Percentiles rank a stretch among this genome's conserved stretches.
These are phyloP conservation scores for Bidens hawaiensis DNA, from an alignment of 140 eudicot genomes.

Conservation along the genomic window DNA sequence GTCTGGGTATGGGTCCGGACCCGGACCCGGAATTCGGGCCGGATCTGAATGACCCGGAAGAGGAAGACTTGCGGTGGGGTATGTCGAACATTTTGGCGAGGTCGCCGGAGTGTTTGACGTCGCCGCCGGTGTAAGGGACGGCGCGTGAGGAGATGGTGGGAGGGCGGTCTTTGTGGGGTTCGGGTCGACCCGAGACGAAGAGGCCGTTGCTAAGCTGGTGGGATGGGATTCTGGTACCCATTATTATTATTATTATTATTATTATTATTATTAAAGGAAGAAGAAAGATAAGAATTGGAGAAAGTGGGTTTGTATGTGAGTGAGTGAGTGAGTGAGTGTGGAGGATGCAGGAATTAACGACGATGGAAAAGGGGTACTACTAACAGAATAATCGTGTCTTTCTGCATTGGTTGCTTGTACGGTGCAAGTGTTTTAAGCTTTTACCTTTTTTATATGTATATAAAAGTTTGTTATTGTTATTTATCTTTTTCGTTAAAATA, in stretches of 20 bases:
- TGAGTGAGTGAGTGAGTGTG: slow-evolving; percentile 29
- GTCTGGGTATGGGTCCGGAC: slow-evolving; percentile 52
- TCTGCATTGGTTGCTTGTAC: slow-evolving; percentile 12
- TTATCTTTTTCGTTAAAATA: too few relatives aligned
- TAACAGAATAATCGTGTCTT: slow-evolving; percentile 26
- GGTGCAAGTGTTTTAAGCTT: slow-evolving; percentile 10
- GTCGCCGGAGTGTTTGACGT: slow-evolving; percentile 86
- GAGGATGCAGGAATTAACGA: slow-evolving; percentile 38
- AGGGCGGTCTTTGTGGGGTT: slow-evolving; percentile 52
- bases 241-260: too few relatives aligned
- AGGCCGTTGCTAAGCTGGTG: slow-evolving; percentile 96
- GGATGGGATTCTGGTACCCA: slow-evolving; percentile 67
- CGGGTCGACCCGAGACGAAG: slow-evolving; percentile 92
- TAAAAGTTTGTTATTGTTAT: too few relatives aligned
- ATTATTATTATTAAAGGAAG: not conserved
- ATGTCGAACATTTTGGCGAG: slow-evolving; percentile 89
- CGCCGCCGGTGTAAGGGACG: slow-evolving; percentile 95
- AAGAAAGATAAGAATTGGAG: not conserved
- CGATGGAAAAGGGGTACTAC: slow-evolving; percentile 31
- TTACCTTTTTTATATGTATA: not conserved
- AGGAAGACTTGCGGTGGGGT: slow-evolving; percentile 41
- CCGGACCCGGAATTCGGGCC: slow-evolving; percentile 53
- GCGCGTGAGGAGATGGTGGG: slow-evolving; percentile 67
- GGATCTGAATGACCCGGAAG: slow-evolving; percentile 38
- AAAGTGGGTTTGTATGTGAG: not conserved